Evolutionary conservation across 2,329 filamentous ascomycete species (phyloP).

Genomic region (Cladophialophora chaetospira): DNA sequence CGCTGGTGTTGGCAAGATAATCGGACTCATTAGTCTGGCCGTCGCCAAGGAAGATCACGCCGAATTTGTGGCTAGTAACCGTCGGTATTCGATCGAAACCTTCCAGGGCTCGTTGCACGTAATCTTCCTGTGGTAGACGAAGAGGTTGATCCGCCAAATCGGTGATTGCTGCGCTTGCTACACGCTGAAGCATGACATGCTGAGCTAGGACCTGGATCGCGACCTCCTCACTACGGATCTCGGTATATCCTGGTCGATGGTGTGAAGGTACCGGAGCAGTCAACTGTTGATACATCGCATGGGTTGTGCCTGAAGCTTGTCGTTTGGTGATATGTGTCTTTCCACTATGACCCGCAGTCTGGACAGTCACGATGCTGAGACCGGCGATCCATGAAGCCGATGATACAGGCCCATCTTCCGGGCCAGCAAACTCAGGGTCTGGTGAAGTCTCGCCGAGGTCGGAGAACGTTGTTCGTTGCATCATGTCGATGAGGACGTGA

Average conservation of each 20-base stretch:
- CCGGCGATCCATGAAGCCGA: slow-evolving; percentile 55
- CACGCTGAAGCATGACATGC: slow-evolving; percentile 50
- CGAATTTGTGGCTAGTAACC: slow-evolving; percentile 93
- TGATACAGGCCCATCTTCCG: slow-evolving; percentile 46
- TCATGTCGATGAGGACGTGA: slow-evolving; percentile 89
- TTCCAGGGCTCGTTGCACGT: slow-evolving; percentile 71
- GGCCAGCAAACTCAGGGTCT: slow-evolving; percentile 37
- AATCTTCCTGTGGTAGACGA: slow-evolving; percentile 70
- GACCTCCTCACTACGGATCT: slow-evolving; percentile 43
- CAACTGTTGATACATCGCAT: slow-evolving; percentile 50
- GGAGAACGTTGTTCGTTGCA: slow-evolving; percentile 84
- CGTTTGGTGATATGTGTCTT: slow-evolving; percentile 54
- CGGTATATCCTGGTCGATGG: slow-evolving; percentile 45
- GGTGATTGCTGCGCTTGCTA: slow-evolving; percentile 46
- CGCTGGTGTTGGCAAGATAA: slow-evolving; percentile 82
- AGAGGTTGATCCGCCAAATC: slow-evolving; percentile 66
- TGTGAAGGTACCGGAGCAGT: slow-evolving; percentile 50
- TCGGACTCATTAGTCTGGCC: slow-evolving; percentile 80
- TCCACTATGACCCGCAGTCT: slow-evolving; percentile 51
- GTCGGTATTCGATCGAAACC: slow-evolving; percentile 85
- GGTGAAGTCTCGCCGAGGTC: slow-evolving; percentile 70
- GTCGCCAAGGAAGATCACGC: slow-evolving; percentile 89
- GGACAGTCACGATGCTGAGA: slow-evolving; percentile 54
- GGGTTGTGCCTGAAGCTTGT: slow-evolving; percentile 54
- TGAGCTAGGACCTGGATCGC: slow-evolving; percentile 46